Conservation (phyloP, 805 yeast genomes). For the Metschnikowia henanensis region DNA sequence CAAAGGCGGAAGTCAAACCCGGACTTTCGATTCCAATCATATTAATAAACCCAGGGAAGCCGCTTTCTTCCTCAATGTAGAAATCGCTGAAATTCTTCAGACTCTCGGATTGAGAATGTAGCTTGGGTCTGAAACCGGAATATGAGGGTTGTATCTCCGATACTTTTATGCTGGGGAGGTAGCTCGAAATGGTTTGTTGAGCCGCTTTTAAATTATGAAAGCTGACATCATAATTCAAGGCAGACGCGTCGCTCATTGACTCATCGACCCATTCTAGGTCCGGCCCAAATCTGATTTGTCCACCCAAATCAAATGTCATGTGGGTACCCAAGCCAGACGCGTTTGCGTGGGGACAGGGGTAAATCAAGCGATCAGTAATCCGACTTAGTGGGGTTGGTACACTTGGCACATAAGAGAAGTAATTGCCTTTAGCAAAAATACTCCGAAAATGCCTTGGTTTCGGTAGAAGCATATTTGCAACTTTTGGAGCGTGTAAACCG, state of each 20-base stretch:
- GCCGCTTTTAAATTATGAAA: constrained; percentile 53
- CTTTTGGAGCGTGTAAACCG: constrained; percentile 72
- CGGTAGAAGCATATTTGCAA: constrained; percentile 73
- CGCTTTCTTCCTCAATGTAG: constrained; percentile 57
- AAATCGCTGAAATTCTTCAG: constrained; percentile 63
- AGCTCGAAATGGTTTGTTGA: constrained; percentile 53
- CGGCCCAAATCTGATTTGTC: constrained; percentile 82
- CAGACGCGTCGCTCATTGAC: constrained; percentile 23
- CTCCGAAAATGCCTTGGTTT: constrained; percentile 53
- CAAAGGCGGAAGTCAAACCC: constrained; percentile 81
- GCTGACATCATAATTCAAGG: constrained; percentile 49
- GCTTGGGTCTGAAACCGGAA: constrained; percentile 83
- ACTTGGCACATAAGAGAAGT: constrained; percentile 56
- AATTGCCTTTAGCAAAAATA: constrained; percentile 83
- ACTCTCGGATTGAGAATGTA: constrained; percentile 44
- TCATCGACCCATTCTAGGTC: constrained; percentile 77
- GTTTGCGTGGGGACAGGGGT: constrained; percentile 73
- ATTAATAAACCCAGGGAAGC: constrained; percentile 76
- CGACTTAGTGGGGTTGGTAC: constrained; percentile 36
- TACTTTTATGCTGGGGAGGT: constrained; percentile 59
- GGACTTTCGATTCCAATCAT: constrained; percentile 88
- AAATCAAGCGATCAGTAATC: constrained; percentile 44
- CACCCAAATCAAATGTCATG: constrained; percentile 79
- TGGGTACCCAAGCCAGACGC: constrained; percentile 86
- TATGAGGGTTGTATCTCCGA: constrained; percentile 64